Evolutionary conservation across 768 basidiomycete species (phyloP).

Genomic region (Boletus huronensis): DNA sequence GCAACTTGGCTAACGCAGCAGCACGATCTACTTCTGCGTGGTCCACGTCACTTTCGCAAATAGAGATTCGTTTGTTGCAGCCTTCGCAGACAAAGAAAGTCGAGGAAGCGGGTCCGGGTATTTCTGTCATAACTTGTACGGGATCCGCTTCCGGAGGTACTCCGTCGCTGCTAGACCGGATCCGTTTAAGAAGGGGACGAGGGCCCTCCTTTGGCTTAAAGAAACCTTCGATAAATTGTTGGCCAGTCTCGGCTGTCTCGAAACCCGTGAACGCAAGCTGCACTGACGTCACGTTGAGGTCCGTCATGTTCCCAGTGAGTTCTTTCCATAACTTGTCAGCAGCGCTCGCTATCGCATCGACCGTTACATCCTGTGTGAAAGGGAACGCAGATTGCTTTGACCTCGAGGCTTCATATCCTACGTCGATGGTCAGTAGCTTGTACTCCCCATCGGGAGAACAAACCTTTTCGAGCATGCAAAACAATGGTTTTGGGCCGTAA

Average conservation of each 20-base stretch:
- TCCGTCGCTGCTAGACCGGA: constrained; percentile 31
- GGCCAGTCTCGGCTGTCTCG: constrained; percentile 71
- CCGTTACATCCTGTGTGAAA: constrained; percentile 67
- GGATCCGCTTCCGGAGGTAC: neutral
- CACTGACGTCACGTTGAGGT: constrained; percentile 70
- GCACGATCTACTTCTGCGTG: constrained; percentile 25
- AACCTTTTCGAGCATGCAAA: constrained; percentile 71
- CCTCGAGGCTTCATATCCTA: constrained; percentile 62
- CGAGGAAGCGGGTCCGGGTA: neutral
- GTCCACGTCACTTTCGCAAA: constrained; percentile 23
- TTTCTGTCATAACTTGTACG: neutral
- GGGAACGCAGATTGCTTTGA: constrained; percentile 90
- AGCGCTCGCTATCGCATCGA: constrained; percentile 70
- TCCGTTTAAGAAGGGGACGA: constrained; percentile 35
- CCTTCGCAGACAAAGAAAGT: constrained; percentile 54
- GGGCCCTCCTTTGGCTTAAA: constrained; percentile 42
- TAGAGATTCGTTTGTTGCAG: constrained; percentile 48
- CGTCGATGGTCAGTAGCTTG: constrained; percentile 1
- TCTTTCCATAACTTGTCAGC: constrained; percentile 88
- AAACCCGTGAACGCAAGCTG: constrained; percentile 76
- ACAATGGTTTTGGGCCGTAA: constrained; percentile 93
- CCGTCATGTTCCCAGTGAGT: constrained; percentile 54
- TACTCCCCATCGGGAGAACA: neutral
- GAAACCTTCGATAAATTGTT: constrained; percentile 86
- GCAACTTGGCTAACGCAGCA: constrained; percentile 41